Evolutionary conservation across 805 yeast species (phyloP).

Genomic region (Dipodascus albidus): DNA sequence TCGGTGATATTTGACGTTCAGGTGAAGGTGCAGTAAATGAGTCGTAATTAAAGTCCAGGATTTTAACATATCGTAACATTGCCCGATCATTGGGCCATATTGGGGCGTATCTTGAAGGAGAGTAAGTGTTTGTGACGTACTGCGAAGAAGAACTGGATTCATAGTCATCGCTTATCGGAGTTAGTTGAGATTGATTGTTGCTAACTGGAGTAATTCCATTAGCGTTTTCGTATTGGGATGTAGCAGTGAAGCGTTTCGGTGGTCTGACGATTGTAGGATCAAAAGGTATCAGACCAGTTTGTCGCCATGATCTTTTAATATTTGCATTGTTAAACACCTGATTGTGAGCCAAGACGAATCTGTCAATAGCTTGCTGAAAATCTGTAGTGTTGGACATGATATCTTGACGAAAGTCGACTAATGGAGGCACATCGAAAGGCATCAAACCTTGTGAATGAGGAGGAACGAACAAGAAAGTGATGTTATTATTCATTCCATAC

Average conservation of each 20-base stretch:
- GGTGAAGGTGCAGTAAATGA: background rate
- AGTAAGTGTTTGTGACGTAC: background rate
- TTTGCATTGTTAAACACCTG: background rate
- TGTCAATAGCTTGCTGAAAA: background rate
- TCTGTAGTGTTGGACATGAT: background rate
- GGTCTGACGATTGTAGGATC: background rate
- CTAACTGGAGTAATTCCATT: background rate
- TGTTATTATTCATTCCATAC: background rate
- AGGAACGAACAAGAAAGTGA: background rate
- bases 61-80: background rate
- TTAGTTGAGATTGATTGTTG: background rate
- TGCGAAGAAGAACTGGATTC: background rate
- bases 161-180: background rate
- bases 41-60: background rate
- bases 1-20: background rate
- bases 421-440: slow-evolving; percentile 1
- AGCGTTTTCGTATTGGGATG: background rate
- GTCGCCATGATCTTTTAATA: background rate
- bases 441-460: slow-evolving; percentile 1
- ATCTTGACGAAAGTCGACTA: background rate
- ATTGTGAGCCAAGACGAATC: background rate
- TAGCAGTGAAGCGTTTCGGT: background rate
- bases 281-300: background rate
- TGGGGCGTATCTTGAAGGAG: background rate
- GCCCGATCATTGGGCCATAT: background rate